Evolutionary conservation across 176 grass and related monocot species (phyloP), one percentile per base, ranked within the genome.

Genomic region (Aechmea fasciata): DNA sequence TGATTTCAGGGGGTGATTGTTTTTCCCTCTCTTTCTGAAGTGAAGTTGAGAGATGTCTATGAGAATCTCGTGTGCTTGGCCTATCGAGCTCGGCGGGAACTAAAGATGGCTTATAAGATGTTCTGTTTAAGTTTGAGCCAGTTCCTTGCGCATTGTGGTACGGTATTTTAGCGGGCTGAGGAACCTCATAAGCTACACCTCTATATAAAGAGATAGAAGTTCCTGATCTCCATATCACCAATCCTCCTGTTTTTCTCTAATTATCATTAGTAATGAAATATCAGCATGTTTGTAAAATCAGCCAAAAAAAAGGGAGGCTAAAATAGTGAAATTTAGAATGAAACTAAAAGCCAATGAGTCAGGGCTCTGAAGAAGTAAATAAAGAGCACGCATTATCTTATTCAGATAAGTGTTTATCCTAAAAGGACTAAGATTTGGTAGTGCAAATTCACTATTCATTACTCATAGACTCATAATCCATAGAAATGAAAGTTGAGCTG

Each of bases 221-320:
- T 51, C 93, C 89, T 75, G 93, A 92, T 49, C 89, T 83, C 93
- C 93, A 97, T 83, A 97, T 92, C 61, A 97, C 84, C 77, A 97
- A 78, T 0, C 93, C 93, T 48, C 93, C 93, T 79, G 86, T 92
- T 92, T 90, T 97, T 85, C 89, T 97, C 93, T 97, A 80, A 78
- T 68, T 47, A 67, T 53, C 55, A 68, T 52, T 66, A 68, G 15
- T 11, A 64, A 71, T 15, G 51, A 87, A 59, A 41, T 72, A 76
- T 87, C 73, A 87, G 65, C 17, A 22, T n/a, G 20, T 61, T 22
- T 6, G 55, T 61, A 9, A 61, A 61, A 61, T 61, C 10, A 61
- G 55, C 55, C 6, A 61, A 61, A 18, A 59, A 61, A 61, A 10
- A 18, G 10, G 22, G 1, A 33, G 2, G 29, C 3, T 33, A 5